phyloP scores from a whole-genome alignment of 139 green algal species.

The Auxenochlorella protothecoides region DNA sequence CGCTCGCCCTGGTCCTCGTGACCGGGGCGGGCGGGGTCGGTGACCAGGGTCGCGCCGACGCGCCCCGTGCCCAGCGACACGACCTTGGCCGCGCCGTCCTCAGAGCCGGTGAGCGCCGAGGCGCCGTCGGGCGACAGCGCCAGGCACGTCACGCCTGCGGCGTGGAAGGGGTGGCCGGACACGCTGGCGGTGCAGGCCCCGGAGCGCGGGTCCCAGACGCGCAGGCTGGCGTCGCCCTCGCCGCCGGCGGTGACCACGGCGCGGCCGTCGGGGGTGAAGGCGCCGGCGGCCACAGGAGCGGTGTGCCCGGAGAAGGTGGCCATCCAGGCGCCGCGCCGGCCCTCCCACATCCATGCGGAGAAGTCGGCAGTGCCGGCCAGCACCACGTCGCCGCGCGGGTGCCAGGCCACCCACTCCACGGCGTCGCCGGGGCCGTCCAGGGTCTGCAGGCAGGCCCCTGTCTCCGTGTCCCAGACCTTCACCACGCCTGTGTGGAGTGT shows the following conservation, averaged over 20 bases:
- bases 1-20: slow-evolving; percentile 45
- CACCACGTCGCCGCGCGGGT: slow-evolving; percentile 81
- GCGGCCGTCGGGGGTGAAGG: slow-evolving; percentile 83
- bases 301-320: slow-evolving; percentile 81
- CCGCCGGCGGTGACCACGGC: slow-evolving; percentile 66
- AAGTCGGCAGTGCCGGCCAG: slow-evolving; percentile 87
- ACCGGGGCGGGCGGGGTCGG: slow-evolving; percentile 13
- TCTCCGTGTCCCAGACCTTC: slow-evolving; percentile 53
- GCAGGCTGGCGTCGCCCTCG: slow-evolving; percentile 65
- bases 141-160: slow-evolving; percentile 58
- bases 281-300: slow-evolving; percentile 65
- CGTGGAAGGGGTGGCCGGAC: slow-evolving; percentile 18
- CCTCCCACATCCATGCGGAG: slow-evolving; percentile 93
- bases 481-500: slow-evolving; percentile 29
- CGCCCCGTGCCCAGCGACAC: slow-evolving; percentile 44
- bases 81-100: slow-evolving; percentile 53
- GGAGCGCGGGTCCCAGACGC: slow-evolving; percentile 75
- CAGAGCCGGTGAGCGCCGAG: slow-evolving; percentile 44
- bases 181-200: slow-evolving; percentile 46
- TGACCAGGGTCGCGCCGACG: slow-evolving; percentile 16
- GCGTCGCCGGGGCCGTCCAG: slow-evolving; percentile 72
- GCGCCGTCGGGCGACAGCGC: slow-evolving; percentile 38
- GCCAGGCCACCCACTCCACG: slow-evolving; percentile 87
- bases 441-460: slow-evolving; percentile 33
- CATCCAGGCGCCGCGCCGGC: slow-evolving; percentile 74